Conservation (phyloP, 2,329 filamentous ascomycete genomes). For the Colletotrichum noveboracense region DNA sequence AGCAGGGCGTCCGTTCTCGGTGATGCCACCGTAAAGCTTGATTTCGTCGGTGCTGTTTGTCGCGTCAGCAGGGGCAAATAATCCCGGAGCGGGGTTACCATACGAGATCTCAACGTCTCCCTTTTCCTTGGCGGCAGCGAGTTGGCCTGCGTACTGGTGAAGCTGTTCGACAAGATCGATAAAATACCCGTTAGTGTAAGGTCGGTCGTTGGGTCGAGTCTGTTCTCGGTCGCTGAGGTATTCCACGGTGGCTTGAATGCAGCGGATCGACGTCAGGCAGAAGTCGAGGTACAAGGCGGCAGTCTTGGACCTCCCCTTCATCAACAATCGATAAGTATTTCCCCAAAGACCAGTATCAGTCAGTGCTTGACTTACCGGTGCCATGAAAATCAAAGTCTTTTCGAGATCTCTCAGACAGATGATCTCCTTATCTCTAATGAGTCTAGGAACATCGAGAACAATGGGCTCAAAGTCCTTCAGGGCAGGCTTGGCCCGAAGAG, state of each 20-base stretch:
- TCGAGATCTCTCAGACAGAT: slow-evolving; percentile 92
- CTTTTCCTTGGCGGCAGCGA: slow-evolving; percentile 76
- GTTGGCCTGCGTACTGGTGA: slow-evolving; percentile 83
- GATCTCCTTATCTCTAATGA: slow-evolving; percentile 84
- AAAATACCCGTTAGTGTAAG: slow-evolving; percentile 96
- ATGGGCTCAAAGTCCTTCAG: slow-evolving; percentile 84
- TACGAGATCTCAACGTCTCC: slow-evolving; percentile 64
- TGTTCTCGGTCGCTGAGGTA: slow-evolving; percentile 87
- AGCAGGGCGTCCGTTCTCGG: slow-evolving; percentile 80
- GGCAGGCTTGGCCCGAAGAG: slow-evolving; percentile 74
- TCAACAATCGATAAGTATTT: slow-evolving; percentile 73
- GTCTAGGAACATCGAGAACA: slow-evolving; percentile 77
- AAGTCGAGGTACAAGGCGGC: slow-evolving; percentile 81
- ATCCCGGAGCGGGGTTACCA: slow-evolving; percentile 31
- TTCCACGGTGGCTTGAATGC: slow-evolving; percentile 88
- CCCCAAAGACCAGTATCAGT: slow-evolving; percentile 61
- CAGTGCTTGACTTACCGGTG: slow-evolving; percentile 81
- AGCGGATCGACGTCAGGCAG: slow-evolving; percentile 87
- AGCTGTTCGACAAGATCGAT: slow-evolving; percentile 96
- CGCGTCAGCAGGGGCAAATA: neutral
- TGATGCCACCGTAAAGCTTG: slow-evolving; percentile 80
- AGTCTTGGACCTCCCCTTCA: slow-evolving; percentile 79
- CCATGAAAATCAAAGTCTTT: slow-evolving; percentile 89
- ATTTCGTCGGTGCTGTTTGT: slow-evolving; percentile 66
- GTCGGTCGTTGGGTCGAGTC: slow-evolving; percentile 81